Evolutionary conservation across 2,329 filamentous ascomycete genomes (phyloP), one percentile per base, ranked within the genome.

Genomic region (Simplicillium sp.): DNA sequence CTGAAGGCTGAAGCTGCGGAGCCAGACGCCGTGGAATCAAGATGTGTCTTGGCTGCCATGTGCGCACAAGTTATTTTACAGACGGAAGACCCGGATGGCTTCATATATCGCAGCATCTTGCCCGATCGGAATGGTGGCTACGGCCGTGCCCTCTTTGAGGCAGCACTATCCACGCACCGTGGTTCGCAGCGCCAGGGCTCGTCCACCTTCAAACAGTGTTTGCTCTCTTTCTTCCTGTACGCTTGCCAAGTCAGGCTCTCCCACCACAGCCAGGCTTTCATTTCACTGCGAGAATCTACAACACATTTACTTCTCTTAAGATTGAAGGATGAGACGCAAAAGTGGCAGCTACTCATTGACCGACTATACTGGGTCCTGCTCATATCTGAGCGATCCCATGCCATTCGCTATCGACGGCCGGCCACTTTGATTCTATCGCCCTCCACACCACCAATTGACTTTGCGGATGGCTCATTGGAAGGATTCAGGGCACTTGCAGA

Each of bases 311-410:
- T 61, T 5, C 48, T 68, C 0, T 37, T 66, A 14, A 48, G 54
- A 6, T 45, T 57, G 2, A 54, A 59, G 3, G 48, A 50, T 3
- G 44, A 48, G 8, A 53, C 61, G 9, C 45, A 53, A 3, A 29
- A 41, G 2, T 48, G 50, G 9, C 47, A 44, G 2, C 43, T 44
- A 0, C 46, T 69, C n/a, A 53, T 56, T 1, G 52, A 57, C 34
- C 50, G 62, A 4, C 54, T 69, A 2, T 68, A 66, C 48, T 68
- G 66, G 66, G 64, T 69, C 2, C 46, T 67, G 1, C 50, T 68
- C 4, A 54, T 67, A 11, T 68, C 65, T 4, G 66, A 68, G 44
- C 47, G 66, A 13, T 66, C 64, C 0, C 65, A 69, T 43, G 64
- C 62, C 4, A 67, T 68, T 29, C 59, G 66, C 12, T 68, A 68